Evolutionary conservation across 495 filamentous ascomycete species (phyloP).

Genomic region (Neurospora pannonica): DNA sequence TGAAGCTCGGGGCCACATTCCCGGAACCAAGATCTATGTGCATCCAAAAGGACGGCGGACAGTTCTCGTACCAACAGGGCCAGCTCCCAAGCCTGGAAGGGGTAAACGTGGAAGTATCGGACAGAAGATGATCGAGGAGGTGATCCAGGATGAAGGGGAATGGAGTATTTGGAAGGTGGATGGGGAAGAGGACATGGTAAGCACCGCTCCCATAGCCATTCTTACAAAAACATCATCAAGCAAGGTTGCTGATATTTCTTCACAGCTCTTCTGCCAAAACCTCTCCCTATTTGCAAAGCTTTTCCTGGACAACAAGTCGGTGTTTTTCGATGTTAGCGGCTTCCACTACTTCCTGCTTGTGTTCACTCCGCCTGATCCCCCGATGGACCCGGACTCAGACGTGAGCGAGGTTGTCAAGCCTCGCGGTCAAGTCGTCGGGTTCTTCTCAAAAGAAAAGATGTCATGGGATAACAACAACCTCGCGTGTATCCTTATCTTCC

Average conservation of each 20-base stretch:
- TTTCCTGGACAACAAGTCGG: constrained; percentile 95
- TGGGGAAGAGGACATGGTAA: constrained; percentile 67
- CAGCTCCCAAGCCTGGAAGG: constrained; percentile 31
- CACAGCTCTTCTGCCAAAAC: constrained; percentile 84
- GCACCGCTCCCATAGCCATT: constrained; percentile 9
- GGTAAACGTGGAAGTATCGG: constrained; percentile 28
- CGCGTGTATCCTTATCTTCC: constrained; percentile 92
- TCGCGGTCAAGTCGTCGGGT: constrained; percentile 64
- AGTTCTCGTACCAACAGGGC: constrained; percentile 16
- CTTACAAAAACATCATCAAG: not conserved
- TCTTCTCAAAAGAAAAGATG: constrained; percentile 97
- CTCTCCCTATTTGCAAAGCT: constrained; percentile 95
- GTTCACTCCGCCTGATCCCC: constrained; percentile 41
- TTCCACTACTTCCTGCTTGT: constrained; percentile 94
- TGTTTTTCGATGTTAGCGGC: constrained; percentile 91
- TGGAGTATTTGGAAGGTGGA: constrained; percentile 83
- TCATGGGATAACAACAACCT: constrained; percentile 98
- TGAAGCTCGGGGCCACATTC: constrained; percentile 29
- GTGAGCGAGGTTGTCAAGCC: constrained; percentile 5
- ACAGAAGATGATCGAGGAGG: constrained; percentile 47
- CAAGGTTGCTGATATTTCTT: not conserved
- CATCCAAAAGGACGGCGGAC: constrained; percentile 35
- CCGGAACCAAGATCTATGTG: constrained; percentile 36
- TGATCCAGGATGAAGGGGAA: constrained; percentile 43
- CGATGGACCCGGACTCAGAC: constrained; percentile 16